These are phyloP conservation scores for Rugonectria rugulosa DNA, from an alignment of 2,329 filamentous ascomycete genomes.

Conservation along the genomic window DNA sequence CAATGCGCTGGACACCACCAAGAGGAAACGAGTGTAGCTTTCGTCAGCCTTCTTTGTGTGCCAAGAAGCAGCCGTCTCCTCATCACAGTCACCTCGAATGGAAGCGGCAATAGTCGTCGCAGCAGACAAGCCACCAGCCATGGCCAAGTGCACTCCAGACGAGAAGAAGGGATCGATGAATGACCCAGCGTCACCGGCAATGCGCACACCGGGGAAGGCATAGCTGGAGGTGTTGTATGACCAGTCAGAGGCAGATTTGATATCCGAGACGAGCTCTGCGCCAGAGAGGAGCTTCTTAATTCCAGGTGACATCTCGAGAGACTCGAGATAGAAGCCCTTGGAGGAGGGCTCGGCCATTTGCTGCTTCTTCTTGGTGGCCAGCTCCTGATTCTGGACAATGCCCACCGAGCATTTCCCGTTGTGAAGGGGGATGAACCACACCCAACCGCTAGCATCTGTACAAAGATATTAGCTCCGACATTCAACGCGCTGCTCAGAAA, in stretches of 20 bases:
- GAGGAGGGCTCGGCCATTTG: slow-evolving; percentile 23
- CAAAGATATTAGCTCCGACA: not conserved
- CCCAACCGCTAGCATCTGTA: slow-evolving; percentile 57
- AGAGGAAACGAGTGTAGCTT: slow-evolving; percentile 56
- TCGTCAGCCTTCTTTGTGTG: slow-evolving; percentile 54
- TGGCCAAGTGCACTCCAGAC: slow-evolving; percentile 56
- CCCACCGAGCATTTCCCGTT: slow-evolving; percentile 54
- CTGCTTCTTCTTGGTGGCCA: slow-evolving; percentile 46
- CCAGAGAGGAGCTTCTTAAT: slow-evolving; percentile 41
- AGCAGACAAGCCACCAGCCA: slow-evolving; percentile 52
- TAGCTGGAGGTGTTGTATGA: slow-evolving; percentile 56
- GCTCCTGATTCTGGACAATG: slow-evolving; percentile 50
- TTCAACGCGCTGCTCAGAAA: not conserved
- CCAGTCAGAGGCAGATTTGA: slow-evolving; percentile 55
- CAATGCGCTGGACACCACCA: slow-evolving; percentile 34
- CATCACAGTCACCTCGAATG: slow-evolving; percentile 47
- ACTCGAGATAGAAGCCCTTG: slow-evolving; percentile 45
- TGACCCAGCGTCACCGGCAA: slow-evolving; percentile 55
- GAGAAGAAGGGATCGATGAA: slow-evolving; percentile 60
- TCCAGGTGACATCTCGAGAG: slow-evolving; percentile 43
- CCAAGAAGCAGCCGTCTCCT: slow-evolving; percentile 49
- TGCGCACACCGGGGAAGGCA: slow-evolving; percentile 47
- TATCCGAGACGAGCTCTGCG: slow-evolving; percentile 43
- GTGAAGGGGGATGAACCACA: slow-evolving; percentile 59
- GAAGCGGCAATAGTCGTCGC: slow-evolving; percentile 52